Conservation (phyloP, 2,329 filamentous ascomycete species). For the Ophiostoma novo-ulmi region DNA sequence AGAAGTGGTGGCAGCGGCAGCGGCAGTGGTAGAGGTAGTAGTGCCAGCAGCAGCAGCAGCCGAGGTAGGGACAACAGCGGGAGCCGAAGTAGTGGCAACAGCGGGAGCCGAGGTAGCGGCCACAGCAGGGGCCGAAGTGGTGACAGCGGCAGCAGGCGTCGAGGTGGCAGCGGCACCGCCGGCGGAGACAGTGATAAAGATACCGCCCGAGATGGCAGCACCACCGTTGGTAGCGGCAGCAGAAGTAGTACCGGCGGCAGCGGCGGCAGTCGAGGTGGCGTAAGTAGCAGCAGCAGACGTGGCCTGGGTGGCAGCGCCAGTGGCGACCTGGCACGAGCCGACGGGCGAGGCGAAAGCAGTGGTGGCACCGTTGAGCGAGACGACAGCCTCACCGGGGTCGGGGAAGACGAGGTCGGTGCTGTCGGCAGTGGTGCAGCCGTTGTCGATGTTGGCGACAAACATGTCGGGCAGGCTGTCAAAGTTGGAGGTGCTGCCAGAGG, state of each 20-base stretch:
- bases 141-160: background rate
- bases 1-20: conserved; percentile 27
- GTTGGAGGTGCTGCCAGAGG: conserved; percentile 44
- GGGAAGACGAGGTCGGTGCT: conserved; percentile 60
- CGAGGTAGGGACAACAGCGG: conserved; percentile 12
- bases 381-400: conserved; percentile 56
- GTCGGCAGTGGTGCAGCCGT: conserved; percentile 52
- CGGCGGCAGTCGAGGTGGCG: conserved; percentile 25
- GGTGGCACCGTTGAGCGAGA: conserved; percentile 42
- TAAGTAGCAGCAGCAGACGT: conserved; percentile 29
- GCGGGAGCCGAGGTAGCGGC: conserved; percentile 27
- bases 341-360: conserved; percentile 34
- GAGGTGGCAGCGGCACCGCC: conserved; percentile 6
- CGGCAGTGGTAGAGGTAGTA: background rate
- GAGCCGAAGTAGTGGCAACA: background rate
- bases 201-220: conserved; percentile 34
- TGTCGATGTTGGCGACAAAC: conserved; percentile 65
- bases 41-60: background rate
- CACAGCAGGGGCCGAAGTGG: background rate
- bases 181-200: conserved; percentile 37
- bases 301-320: conserved; percentile 32
- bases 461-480: conserved; percentile 64
- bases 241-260: conserved; percentile 27
- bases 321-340: conserved; percentile 31
- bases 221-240: conserved; percentile 27